Evolutionary conservation across 1,139 yeast genomes (phyloP), one percentile per base, ranked within the genome.

Genomic region (Geotrichum reessii): DNA sequence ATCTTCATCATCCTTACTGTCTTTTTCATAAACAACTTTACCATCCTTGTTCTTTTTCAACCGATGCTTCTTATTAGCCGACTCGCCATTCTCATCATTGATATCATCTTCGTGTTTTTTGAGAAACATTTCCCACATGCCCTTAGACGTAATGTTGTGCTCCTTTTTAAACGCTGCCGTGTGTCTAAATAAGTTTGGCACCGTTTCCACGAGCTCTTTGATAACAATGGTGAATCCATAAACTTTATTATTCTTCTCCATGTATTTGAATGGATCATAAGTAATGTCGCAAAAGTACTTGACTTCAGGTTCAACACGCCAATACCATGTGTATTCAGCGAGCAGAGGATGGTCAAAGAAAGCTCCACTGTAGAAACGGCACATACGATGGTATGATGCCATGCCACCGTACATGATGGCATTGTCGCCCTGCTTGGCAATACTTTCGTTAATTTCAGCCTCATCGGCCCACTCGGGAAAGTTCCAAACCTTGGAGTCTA

Each of bases 251-350:
- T 72, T 69, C 58, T 76, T 78, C 57, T 81, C 82, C 97, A 92
- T 89, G 67, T 86, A 91, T 27, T 80, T 66, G 69, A 92, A 92
- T 21, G 97, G 96, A 72, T 92, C 97, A 73, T 91, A 90, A 0
- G 96, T 87, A 55, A 90, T 74, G 71, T 91, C 97, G 73, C 98
- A 92, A 69, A 79, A 90, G 70, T 88, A 91, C 63, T 88, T 86
- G 50, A 92, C 93, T 63, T 87, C 86, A 1, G 97, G 97, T 71
- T 92, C 97, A 9, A 92, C 90, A 57, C 97, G 78, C 97, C 97
- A 91, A 74, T 90, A 91, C 95, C 96, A 91, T 62, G 89, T 90
- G 62, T 83, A 79, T 59, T 82, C 58, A 70, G 76, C 65, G 53
- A 92, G 84, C 62, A 87, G 71, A 2, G 86, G 86, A 71, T 74